Conservation (phyloP, 2,329 filamentous ascomycete species). For the Aspergillus caelatus region DNA sequence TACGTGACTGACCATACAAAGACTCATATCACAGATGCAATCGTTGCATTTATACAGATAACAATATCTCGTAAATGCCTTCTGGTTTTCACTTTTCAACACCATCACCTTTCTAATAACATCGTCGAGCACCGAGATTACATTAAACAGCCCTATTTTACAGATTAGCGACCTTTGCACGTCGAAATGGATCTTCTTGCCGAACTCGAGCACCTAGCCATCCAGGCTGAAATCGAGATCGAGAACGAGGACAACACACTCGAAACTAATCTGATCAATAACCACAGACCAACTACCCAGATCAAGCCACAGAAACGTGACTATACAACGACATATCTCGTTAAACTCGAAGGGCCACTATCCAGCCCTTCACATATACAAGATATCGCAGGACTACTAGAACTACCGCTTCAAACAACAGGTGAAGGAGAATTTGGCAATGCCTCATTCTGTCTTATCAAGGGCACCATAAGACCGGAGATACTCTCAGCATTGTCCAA, state of each 20-base stretch:
- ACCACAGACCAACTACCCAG: background rate
- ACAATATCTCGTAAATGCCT: too few species aligned
- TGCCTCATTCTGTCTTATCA: background rate
- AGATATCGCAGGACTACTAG: background rate
- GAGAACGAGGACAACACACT: background rate
- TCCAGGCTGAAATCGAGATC: background rate
- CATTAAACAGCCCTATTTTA: too few species aligned
- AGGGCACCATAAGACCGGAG: background rate
- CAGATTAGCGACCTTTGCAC: too few species aligned
- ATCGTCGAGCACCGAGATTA: too few species aligned
- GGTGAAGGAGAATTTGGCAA: background rate
- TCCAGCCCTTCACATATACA: background rate
- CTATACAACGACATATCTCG: background rate
- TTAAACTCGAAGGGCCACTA: background rate
- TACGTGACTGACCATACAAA: too few species aligned
- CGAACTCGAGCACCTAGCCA: background rate
- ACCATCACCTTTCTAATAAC: too few species aligned
- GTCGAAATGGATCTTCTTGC: background rate
- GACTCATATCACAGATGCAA: too few species aligned
- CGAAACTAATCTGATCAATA: background rate
- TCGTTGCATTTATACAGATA: too few species aligned
- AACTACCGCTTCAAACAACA: background rate
- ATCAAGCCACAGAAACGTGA: background rate
- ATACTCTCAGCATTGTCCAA: background rate
- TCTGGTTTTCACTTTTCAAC: too few species aligned